These are phyloP conservation scores for Mastigamoeba balamuthi DNA, from an alignment of 78 protist genomes.

Conservation along the genomic window DNA sequence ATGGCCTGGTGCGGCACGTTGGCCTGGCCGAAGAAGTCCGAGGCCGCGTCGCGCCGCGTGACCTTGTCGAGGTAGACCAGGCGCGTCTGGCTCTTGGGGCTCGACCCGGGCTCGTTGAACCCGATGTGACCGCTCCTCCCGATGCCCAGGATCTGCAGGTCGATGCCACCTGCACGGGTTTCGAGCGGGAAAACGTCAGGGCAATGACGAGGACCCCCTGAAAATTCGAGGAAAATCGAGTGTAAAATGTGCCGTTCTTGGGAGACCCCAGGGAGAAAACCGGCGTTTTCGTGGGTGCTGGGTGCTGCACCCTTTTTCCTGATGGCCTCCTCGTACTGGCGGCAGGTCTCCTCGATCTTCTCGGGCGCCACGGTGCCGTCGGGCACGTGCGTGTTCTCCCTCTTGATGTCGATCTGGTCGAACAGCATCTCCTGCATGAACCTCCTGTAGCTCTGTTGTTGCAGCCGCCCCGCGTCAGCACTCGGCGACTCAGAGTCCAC, in stretches of 20 bases:
- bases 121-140: background rate
- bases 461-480: too few relatives aligned
- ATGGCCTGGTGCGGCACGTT: constrained; percentile 53
- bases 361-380: background rate
- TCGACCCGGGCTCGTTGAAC: background rate
- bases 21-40: constrained; percentile 47
- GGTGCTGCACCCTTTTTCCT: background rate
- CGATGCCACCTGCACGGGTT: background rate
- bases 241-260: too few relatives aligned
- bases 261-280: too few relatives aligned
- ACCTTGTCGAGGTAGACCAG: constrained; percentile 27
- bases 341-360: background rate
- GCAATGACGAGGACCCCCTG: too few relatives aligned
- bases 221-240: too few relatives aligned
- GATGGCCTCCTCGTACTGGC: background rate
- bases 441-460: background rate
- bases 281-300: background rate
- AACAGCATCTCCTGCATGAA: background rate
- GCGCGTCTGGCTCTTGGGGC: constrained; percentile 3
- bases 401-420: background rate
- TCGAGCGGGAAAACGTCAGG: background rate
- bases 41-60: constrained; percentile 38
- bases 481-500: too few relatives aligned
- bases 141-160: background rate
- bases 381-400: background rate